These are phyloP conservation scores for Jaenimonas drosophilae DNA, from an alignment of 208 protist genomes.

Conservation along the genomic window DNA sequence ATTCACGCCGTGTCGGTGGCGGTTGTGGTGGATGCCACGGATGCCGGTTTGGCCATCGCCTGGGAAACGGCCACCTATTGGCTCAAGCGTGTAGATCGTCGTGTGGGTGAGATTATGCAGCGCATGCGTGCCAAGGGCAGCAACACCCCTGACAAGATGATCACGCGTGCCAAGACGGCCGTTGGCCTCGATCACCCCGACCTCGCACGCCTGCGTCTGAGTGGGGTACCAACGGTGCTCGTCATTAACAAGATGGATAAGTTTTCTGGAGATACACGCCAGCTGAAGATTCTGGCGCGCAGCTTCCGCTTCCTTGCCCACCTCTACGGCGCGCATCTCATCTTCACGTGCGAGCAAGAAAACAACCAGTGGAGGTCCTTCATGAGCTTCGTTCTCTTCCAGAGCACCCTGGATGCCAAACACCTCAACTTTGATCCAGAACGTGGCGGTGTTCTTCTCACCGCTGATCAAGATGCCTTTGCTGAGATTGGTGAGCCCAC, in stretches of 20 bases:
- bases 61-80: constrained; percentile 73
- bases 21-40: constrained; percentile 72
- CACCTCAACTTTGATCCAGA: constrained; percentile 68
- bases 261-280: constrained; percentile 37
- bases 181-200: constrained; percentile 72
- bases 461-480: constrained; percentile 73
- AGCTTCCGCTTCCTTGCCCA: constrained; percentile 77
- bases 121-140: constrained; percentile 76
- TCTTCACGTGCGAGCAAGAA: constrained; percentile 60
- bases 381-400: constrained; percentile 72
- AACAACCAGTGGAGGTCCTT: constrained; percentile 43
- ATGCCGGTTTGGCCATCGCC: constrained; percentile 21
- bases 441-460: constrained; percentile 50
- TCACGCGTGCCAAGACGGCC: constrained; percentile 35
- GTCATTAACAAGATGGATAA: constrained; percentile 81
- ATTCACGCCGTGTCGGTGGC: constrained; percentile 55
- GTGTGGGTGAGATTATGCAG: constrained; percentile 48
- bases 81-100: constrained; percentile 58
- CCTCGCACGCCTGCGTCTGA: constrained; percentile 57
- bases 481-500: constrained; percentile 66
- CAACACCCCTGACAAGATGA: constrained; percentile 68
- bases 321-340: constrained; percentile 64
- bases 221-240: constrained; percentile 75
- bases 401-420: constrained; percentile 56
- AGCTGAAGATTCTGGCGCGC: constrained; percentile 46